Evolutionary conservation across 768 basidiomycete species (phyloP), one percentile per base, ranked within the genome.

Genomic region (Phylloporus sp.): DNA sequence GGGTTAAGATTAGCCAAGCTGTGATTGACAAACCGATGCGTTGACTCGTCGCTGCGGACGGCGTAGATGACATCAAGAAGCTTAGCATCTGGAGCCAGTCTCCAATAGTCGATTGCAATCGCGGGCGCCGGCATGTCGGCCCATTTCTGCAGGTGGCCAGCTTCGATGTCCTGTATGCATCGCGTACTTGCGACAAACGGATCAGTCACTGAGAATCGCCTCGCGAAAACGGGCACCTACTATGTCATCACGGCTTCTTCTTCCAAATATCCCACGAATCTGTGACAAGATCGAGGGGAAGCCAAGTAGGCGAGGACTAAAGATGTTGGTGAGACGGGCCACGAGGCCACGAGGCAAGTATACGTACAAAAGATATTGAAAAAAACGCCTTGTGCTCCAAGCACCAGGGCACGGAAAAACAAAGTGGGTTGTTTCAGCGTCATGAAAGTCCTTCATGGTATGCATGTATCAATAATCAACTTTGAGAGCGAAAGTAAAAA

Each of bases 71-170:
- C 85, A 57, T 97, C 95, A 17, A 90, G 71, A 49, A 98, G 69
- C 57, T 79, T 92, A 0, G 91, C 87, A 56, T 86, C 64, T 3
- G 78, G 69, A 3, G 65, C 61, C 26, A 95, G 74, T 20, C 92
- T 80, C 91, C 95, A 98, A 68, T 97, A 97, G 62, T 97, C 93
- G 52, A 90, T 92, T 8, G 94, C 87, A 62, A 97, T 95, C 58
- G 79, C 73, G 0, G 93, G 94, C 6, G 92, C 89, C 29, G 86
- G 77, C 58, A 74, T 67, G 59, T 85, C 71, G 24, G 75, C 71
- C 90, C 91, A 94, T 61, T 84, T 81, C 1, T 91, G 90, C 45
- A 95, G 72, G 39, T 75, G 80, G 14, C 90, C 90, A 5, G 75
- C 74, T 58, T 94, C 86, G 32, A 99, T 73, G 47, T 97, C 92